Conservation (phyloP, 305 asterid genomes). For the Fraxinus greggii region DNA sequence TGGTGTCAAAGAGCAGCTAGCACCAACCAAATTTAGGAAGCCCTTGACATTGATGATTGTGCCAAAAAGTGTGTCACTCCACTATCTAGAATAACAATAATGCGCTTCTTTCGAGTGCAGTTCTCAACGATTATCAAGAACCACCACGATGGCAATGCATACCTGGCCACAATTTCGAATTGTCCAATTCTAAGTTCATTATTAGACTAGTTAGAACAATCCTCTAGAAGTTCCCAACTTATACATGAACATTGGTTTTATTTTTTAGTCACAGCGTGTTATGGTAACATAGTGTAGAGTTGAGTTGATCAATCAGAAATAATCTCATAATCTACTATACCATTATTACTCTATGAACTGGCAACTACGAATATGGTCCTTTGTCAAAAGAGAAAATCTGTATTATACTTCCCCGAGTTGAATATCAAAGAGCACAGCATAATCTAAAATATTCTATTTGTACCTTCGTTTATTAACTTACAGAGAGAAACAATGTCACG, state of each 20-base stretch:
- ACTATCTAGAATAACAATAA: neutral
- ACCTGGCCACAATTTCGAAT: neutral
- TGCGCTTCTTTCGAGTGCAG: neutral
- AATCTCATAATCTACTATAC: neutral
- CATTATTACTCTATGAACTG: neutral
- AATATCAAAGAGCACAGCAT: neutral
- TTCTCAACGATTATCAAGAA: neutral
- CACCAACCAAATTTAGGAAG: neutral
- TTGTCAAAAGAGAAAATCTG: neutral
- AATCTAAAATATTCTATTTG: neutral
- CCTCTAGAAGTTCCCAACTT: neutral
- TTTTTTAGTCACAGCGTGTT: neutral
- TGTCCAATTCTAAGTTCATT: neutral
- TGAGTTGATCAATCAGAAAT: neutral
- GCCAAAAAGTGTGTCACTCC: neutral
- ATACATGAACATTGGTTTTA: neutral
- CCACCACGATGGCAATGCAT: neutral
- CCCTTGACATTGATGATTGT: neutral
- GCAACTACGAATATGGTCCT: neutral
- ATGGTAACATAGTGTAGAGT: neutral
- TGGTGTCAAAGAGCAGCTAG: neutral
- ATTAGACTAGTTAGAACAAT: neutral
- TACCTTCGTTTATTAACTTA: conserved; percentile 60
- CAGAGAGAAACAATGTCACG: conserved; percentile 78
- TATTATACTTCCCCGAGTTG: neutral